These are phyloP conservation scores for Daedalea quercina DNA, from an alignment of 768 basidiomycete genomes.

Conservation along the genomic window DNA sequence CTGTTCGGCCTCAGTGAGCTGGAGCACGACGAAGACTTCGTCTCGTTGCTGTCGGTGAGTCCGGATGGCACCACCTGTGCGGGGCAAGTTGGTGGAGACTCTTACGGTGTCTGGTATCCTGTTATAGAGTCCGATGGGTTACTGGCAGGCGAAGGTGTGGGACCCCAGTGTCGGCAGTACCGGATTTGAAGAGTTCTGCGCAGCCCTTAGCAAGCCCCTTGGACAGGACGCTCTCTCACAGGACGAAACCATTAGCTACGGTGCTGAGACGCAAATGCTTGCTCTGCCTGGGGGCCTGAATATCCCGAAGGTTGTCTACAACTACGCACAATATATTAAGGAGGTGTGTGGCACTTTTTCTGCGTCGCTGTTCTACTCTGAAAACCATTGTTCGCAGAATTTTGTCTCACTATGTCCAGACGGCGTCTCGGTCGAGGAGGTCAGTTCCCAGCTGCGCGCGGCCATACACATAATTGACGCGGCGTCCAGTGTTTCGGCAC, in stretches of 20 bases:
- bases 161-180: constrained; percentile 62
- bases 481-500: constrained; percentile 77
- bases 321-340: constrained; percentile 76
- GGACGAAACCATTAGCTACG: constrained; percentile 29
- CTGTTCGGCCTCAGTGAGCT: constrained; percentile 71
- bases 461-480: constrained; percentile 4
- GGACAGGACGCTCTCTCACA: constrained; percentile 21
- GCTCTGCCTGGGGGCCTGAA: constrained; percentile 37
- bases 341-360: constrained; percentile 34
- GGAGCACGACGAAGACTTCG: constrained; percentile 74
- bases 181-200: constrained; percentile 65
- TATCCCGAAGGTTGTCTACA: constrained; percentile 55
- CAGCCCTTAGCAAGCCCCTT: constrained; percentile 40
- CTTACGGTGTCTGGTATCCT: background rate
- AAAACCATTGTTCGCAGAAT: constrained; percentile 29
- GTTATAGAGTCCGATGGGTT: constrained; percentile 48
- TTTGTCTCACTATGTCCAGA: constrained; percentile 52
- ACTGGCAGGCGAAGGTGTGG: constrained; percentile 88
- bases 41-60: constrained; percentile 53
- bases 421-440: constrained; percentile 42
- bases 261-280: constrained; percentile 42
- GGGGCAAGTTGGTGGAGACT: background rate
- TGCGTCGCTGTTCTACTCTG: background rate
- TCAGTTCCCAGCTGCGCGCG: too few species aligned
- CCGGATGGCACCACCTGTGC: background rate